Base-by-base conservation (phyloP, 2,329 filamentous ascomycete genomes). In the Penicillium hordei region DNA sequence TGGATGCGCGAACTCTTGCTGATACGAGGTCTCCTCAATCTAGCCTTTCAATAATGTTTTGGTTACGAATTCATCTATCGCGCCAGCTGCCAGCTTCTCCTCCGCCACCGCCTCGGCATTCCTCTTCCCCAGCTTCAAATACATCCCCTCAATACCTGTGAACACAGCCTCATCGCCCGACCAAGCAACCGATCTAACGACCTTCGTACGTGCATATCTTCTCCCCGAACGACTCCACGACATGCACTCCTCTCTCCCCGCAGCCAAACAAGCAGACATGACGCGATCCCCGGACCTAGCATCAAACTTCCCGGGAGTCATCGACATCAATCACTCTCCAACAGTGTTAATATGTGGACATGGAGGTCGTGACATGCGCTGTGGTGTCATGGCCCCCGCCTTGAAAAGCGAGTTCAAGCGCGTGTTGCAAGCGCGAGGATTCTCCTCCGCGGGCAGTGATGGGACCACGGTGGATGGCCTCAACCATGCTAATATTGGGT, bases 341-440 rank as follows among this genome's bases (percentile, higher is more conserved):
- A 76, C 76, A 10, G 84, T 99, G 31, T 77, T 97, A 21, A 88
- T 97, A 43, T 99, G 94, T 70, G 91, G 92, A 0, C 94, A 99
- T 67, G 89, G 88, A 15, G 86, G 87, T 2, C 82, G 94, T 12
- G 94, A 99, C 70, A 79, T 81, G 67, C 83, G 94, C 51, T 99
- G 94, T 69, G 93, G 94, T 0, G 76, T 90, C 23, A 81, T 93
- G 62, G 93, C 91, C 0, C 91, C 92, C 0, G 75, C 91, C 1
- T 78, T 97, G 15, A 79, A 85, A 64, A 75, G 75, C 0, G 88
- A 92, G 65, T 97, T 97, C 65, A 82, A 86, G 64, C 68, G 64
- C 1, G 69, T 72, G 2, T 55, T 78, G 23, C 57, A 61, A 17
- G 48, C 59, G 7, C 68, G 68, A 21, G 75, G 73, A 2, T 76